Evolutionary conservation across 768 basidiomycete genomes (phyloP).

Genomic region (Tephrocybe sp.): DNA sequence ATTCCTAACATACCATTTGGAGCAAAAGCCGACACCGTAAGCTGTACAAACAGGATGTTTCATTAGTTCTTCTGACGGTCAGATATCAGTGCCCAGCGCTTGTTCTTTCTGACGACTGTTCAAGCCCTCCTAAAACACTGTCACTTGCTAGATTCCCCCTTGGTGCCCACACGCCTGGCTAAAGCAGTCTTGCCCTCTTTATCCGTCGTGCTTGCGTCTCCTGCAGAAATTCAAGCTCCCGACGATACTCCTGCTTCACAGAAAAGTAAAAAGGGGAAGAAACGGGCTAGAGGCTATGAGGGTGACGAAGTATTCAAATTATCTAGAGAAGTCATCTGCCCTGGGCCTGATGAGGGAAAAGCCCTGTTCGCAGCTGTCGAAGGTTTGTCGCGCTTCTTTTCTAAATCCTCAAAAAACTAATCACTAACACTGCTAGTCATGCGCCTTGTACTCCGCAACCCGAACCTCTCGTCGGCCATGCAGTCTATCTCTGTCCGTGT

Average conservation of each 20-base stretch:
- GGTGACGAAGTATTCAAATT: constrained; percentile 70
- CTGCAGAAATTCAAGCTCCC: constrained; percentile 28
- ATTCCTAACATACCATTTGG: constrained; percentile 59
- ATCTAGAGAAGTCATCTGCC: constrained; percentile 46
- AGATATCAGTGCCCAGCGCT: constrained; percentile 32
- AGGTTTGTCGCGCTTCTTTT: constrained; percentile 38
- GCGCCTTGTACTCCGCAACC: constrained; percentile 44
- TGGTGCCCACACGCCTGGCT: constrained; percentile 52
- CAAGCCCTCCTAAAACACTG: constrained; percentile 41
- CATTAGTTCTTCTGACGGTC: neutral
- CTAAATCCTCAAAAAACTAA: neutral
- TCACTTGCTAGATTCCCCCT: constrained; percentile 45
- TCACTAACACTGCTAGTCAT: constrained; percentile 41
- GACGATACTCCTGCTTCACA: constrained; percentile 21
- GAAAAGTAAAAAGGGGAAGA: constrained; percentile 60
- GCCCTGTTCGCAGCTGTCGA: constrained; percentile 54
- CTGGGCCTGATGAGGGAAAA: constrained; percentile 49
- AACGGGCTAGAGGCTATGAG: constrained; percentile 68
- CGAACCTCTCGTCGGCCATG: constrained; percentile 49
- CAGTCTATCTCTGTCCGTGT: constrained; percentile 61
- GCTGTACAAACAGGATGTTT: constrained; percentile 22
- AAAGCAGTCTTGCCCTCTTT: constrained; percentile 53
- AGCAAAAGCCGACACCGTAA: constrained; percentile 52
- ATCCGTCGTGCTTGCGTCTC: constrained; percentile 44
- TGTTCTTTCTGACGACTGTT: constrained; percentile 46